Percentiles rank a stretch among this genome's conserved stretches.
Conservation (phyloP, 257 asterid genomes). For the Fraxinus americana region DNA sequence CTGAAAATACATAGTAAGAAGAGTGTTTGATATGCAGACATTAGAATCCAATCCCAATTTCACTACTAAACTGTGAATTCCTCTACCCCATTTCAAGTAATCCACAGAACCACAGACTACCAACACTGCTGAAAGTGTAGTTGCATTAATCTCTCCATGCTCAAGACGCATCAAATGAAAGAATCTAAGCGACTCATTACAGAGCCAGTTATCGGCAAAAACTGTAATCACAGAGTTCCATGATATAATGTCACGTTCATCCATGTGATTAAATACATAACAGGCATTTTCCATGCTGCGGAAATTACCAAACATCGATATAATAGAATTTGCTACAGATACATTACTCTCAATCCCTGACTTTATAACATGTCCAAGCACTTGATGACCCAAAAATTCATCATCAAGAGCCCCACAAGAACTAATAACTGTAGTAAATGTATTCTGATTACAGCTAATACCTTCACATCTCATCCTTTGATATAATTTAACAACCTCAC, state of each 20-base stretch:
- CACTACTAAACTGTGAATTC: constrained; percentile 75
- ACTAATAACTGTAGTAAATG: constrained; percentile 66
- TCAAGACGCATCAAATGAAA: constrained; percentile 66
- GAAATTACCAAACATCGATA: constrained; percentile 65
- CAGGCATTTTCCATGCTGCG: constrained; percentile 46
- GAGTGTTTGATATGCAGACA: constrained; percentile 65
- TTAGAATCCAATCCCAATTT: constrained; percentile 64
- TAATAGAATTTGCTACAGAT: constrained; percentile 75
- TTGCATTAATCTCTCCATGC: constrained; percentile 60
- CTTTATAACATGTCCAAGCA: constrained; percentile 70
- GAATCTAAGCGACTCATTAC: constrained; percentile 49
- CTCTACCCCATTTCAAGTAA: constrained; percentile 66
- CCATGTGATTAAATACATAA: constrained; percentile 58
- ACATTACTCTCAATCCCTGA: constrained; percentile 61
- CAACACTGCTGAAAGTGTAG: constrained; percentile 65
- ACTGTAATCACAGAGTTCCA: constrained; percentile 89
- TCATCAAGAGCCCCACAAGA: constrained; percentile 72
- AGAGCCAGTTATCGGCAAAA: constrained; percentile 51
- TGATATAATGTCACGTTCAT: constrained; percentile 63
- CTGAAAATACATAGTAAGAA: constrained; percentile 74
- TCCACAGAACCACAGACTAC: constrained; percentile 54
- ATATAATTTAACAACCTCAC: constrained; percentile 51
- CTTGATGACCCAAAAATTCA: constrained; percentile 70
- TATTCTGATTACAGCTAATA: constrained; percentile 60
- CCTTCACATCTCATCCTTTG: constrained; percentile 60